Conservation (phyloP, 2,329 filamentous ascomycete genomes). For the Cladorrhinum sp. region DNA sequence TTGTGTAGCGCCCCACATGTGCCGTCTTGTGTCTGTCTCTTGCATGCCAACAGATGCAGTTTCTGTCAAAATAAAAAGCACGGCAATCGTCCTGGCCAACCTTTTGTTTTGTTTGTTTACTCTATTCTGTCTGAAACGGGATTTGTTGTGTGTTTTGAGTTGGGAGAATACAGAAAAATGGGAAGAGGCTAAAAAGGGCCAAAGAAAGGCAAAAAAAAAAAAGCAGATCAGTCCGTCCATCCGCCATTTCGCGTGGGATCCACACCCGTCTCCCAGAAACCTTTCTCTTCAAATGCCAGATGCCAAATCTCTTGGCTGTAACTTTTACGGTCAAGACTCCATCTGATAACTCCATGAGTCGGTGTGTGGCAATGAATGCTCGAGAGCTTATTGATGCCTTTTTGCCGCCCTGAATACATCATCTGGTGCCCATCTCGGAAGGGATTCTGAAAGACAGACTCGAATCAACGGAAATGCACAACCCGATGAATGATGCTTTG, state of each 20-base stretch:
- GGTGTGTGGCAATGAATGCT: neutral
- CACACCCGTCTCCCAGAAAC: neutral
- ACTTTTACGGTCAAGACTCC: neutral
- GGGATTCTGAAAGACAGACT: too few relatives aligned
- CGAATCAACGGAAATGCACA: too few relatives aligned
- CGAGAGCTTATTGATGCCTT: neutral
- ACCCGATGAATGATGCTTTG: too few relatives aligned
- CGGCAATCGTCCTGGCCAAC: neutral
- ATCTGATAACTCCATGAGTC: neutral
- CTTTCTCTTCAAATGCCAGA: neutral
- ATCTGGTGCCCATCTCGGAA: too few relatives aligned
- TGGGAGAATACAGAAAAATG: slow-evolving; percentile 1
- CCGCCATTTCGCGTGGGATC: neutral
- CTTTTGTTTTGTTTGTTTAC: neutral
- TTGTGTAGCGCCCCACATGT: slow-evolving; percentile 20
- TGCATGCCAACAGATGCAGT: neutral
- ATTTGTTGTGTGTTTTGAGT: neutral
- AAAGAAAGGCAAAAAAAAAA: neutral
- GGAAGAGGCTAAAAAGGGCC: slow-evolving; percentile 13
- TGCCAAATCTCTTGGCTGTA: neutral
- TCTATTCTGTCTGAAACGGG: neutral
- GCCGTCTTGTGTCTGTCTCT: neutral
- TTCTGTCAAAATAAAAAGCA: neutral
- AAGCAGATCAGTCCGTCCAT: slow-evolving; percentile 1
- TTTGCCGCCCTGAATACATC: too few relatives aligned